Base-by-base conservation (phyloP, 1,284 basidiomycete genomes). In the Sphagnurus paluster region DNA sequence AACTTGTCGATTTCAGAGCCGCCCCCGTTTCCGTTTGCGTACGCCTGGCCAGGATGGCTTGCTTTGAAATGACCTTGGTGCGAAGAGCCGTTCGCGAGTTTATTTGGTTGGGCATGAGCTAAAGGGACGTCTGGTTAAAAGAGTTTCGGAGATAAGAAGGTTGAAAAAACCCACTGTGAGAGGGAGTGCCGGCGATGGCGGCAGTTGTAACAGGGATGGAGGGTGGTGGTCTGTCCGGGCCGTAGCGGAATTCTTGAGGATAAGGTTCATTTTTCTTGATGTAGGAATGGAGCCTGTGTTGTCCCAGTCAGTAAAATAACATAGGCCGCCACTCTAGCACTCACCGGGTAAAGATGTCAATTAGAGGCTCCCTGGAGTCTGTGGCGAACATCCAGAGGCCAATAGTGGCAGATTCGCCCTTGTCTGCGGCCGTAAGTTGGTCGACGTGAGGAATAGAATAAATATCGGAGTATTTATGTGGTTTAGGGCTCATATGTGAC, bases 381-480 rank as follows among this genome's bases (percentile, higher is more conserved):
- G 80, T 79, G 24, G 85, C 77, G 56, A 82, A 84, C 63, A 87
- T 85, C 91, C 91, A 94, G 7, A 93, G 70, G 2, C 90, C 90
- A 49, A 89, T 77, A 2, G 82, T 85, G 34, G 70, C 69, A 2
- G 74, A 67, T 17, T 62, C 68, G n/a, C 82, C 83, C 59, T 82
- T 84, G 55, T 77, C 71, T 30, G 68, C 69, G 5, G 67, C 60
- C 19, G 63, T 59, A n/a, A 74, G 56, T 35, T 63, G 58, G 32
- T 75, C 74, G 3, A 72, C 63, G 42, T 72, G 58, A 13, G 65
- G 63, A 14, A 74, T 58, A n/a, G 64, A 55, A 50, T 72, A 81
- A 25, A 68, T 66, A 23, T 69, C 63, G 1, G 76, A 72, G 49
- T 79, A 81, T 50, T 76, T 77, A 41, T 74, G 60, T 16, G 66